Conservation (phyloP, 179 eudicot genomes). For the Camellia oleifera region DNA sequence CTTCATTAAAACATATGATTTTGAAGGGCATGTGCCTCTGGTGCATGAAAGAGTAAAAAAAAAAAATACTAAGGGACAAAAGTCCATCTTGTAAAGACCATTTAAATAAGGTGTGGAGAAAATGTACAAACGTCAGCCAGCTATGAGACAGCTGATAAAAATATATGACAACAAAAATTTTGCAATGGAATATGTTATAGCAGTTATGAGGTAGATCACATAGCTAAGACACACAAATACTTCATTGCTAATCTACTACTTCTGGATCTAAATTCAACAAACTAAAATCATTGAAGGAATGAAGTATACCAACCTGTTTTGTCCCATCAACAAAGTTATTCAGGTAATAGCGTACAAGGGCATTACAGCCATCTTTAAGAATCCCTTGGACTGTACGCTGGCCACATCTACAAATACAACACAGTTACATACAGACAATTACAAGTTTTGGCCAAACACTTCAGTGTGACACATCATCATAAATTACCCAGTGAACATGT, state of each 20-base stretch:
- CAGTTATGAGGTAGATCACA: not conserved
- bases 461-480: not conserved
- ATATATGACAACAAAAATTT: not conserved
- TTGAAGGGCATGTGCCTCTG: not conserved
- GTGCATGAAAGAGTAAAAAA: not conserved
- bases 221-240: not conserved
- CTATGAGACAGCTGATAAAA: not conserved
- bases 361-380: constrained; percentile 74
- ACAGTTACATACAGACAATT: constrained; percentile 2
- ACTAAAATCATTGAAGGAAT: not conserved
- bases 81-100: not conserved
- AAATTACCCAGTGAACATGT: not conserved
- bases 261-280: not conserved
- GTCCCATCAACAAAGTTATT: constrained; percentile 91
- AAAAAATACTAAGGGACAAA: not conserved
- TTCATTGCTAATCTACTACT: not conserved
- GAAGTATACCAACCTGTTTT: constrained; percentile 58
- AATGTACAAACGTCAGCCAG: not conserved
- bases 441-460: not conserved
- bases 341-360: constrained; percentile 82
- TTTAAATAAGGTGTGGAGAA: not conserved
- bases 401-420: constrained; percentile 53
- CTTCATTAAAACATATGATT: too few species aligned
- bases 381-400: constrained; percentile 75
- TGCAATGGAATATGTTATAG: not conserved